Percentiles rank a stretch among this genome's conserved stretches.
Evolutionary conservation across 1,284 basidiomycete species (phyloP).

Genomic region (Wallemia ichthyophaga): DNA sequence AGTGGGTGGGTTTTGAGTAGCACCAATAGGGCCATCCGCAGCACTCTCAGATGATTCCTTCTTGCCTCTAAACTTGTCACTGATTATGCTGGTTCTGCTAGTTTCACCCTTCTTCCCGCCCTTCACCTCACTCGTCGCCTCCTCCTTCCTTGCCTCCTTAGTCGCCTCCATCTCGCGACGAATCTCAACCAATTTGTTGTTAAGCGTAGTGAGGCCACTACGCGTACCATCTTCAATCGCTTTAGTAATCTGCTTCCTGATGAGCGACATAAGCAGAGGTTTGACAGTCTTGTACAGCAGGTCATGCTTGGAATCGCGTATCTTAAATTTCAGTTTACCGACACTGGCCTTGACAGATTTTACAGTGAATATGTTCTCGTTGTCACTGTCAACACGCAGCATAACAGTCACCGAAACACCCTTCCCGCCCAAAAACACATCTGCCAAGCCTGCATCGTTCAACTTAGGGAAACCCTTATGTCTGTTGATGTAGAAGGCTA

Average conservation of each 20-base stretch:
- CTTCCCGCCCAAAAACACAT: slow-evolving; percentile 52
- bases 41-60: too few species aligned
- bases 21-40: too few species aligned
- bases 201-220: slow-evolving; percentile 53
- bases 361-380: slow-evolving; percentile 34
- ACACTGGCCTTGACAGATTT: slow-evolving; percentile 48
- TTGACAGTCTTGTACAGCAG: slow-evolving; percentile 54
- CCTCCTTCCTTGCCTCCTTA: too few species aligned
- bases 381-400: slow-evolving; percentile 26
- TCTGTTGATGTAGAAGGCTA: slow-evolving; percentile 56
- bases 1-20: too few species aligned
- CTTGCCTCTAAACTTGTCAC: too few species aligned
- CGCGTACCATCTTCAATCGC: slow-evolving; percentile 45
- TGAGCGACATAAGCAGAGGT: slow-evolving; percentile 25
- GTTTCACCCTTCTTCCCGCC: too few species aligned
- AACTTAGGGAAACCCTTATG: slow-evolving; percentile 27
- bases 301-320: slow-evolving; percentile 79
- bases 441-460: slow-evolving; percentile 66
- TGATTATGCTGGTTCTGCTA: too few species aligned
- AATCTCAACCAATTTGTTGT: slow-evolving; percentile 40
- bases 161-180: too few species aligned
- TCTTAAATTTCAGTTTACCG: slow-evolving; percentile 57
- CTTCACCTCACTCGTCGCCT: too few species aligned
- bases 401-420: slow-evolving; percentile 28
- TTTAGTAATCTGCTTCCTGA: slow-evolving; percentile 71